Evolutionary conservation across 2,329 filamentous ascomycete genomes (phyloP).

Genomic region (Phyllosticta paracitricarpa): DNA sequence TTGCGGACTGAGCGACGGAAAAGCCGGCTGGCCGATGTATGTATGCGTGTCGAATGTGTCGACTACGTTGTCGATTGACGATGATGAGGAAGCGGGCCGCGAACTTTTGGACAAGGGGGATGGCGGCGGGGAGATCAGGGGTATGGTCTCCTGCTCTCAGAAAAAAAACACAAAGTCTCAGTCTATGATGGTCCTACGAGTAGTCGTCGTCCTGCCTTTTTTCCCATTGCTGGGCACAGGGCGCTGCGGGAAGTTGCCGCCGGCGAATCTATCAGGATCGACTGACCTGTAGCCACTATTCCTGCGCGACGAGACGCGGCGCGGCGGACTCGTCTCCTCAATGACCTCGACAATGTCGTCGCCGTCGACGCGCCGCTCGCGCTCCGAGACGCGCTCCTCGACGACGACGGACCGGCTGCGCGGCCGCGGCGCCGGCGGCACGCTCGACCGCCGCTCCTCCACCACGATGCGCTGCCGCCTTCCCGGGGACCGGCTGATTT

Average conservation of each 20-base stretch:
- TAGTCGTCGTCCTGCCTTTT: background rate
- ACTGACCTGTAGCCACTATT: slow-evolving; percentile 41
- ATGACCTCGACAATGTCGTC: slow-evolving; percentile 50
- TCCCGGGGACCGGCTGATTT: slow-evolving; percentile 28
- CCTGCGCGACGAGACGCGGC: slow-evolving; percentile 28
- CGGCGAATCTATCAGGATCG: slow-evolving; percentile 31
- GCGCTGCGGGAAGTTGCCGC: slow-evolving; percentile 18
- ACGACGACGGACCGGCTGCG: slow-evolving; percentile 32
- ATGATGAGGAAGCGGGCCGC: background rate
- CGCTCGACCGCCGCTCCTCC: slow-evolving; percentile 20
- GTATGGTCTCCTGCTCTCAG: slow-evolving; percentile 1
- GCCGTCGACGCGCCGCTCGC: slow-evolving; percentile 29
- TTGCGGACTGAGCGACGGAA: too few relatives aligned
- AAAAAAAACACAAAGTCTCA: background rate
- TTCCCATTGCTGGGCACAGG: slow-evolving; percentile 13
- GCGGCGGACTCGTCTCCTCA: slow-evolving; percentile 42
- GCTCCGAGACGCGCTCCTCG: slow-evolving; percentile 25
- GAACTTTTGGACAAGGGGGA: background rate
- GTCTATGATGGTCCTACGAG: background rate
- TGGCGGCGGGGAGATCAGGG: background rate
- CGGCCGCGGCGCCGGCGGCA: slow-evolving; percentile 14
- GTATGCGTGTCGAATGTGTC: background rate
- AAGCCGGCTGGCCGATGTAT: too few relatives aligned
- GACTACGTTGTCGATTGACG: background rate
- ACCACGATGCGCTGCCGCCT: slow-evolving; percentile 28